Evolutionary conservation across 2,329 filamentous ascomycete species (phyloP), one percentile per base, ranked within the genome.

Genomic region (Fusarium xyrophilum): DNA sequence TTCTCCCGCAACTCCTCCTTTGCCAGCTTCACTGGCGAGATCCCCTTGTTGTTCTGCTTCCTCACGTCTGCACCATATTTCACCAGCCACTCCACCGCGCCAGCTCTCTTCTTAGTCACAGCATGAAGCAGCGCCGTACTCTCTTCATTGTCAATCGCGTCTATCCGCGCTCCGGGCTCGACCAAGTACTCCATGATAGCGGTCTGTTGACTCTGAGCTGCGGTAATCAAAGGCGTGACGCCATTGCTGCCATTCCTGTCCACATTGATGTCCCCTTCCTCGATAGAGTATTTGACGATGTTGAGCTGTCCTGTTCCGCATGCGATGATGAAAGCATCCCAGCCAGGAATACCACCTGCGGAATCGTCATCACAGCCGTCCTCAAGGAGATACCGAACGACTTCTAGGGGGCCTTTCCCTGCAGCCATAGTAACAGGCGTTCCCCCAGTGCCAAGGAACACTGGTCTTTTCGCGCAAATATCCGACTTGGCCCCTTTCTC

Each of bases 391-490:
- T 46, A 30, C 14, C 27, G 27, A 9, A 46, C 43, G 3, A 46
- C 27, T 1, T 46, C 27, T 1, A 46, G n/a, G 1, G 7, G n/a
- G 1, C 27, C 27, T 5, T 46, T 30, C 1, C 43, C n/a, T 2
- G 43, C n/a, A 2, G 27, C 27, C 43, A 46, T 30, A 2, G 43
- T 46, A 15, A 21, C 6, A 1, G 43, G 43, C 2, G n/a, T 46
- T 2, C 14, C 43, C 0, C n/a, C 27, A 5, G 43, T 46, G 3
- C 27, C 27, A 13, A 30, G 2, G 2, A 30, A 46, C 2, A 46
- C 27, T 1, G 27, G 43, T 13, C n/a, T 30, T 1, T 3, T 30
- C 1, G 43, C 43, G 2, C 27, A 46, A 7, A 30, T 30, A 6
- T 30, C 9, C 1, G 43, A 2, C 2, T 46, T 30, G 0, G 27